These are phyloP conservation scores for Ustilago xerochloae DNA, from an alignment of 1,284 basidiomycete genomes.

Conservation along the genomic window DNA sequence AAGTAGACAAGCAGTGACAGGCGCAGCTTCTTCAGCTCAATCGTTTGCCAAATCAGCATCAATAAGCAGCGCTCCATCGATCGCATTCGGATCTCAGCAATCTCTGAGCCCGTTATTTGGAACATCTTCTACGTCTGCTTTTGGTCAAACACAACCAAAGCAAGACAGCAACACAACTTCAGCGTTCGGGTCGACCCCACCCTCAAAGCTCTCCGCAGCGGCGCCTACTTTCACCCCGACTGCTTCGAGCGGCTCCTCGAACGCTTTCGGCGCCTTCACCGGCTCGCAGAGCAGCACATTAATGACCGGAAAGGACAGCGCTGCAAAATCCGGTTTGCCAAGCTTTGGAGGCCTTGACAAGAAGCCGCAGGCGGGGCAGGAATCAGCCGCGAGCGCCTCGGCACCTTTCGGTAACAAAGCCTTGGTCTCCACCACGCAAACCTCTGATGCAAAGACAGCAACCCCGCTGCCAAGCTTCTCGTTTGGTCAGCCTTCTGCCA, in stretches of 20 bases:
- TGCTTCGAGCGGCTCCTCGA: neutral
- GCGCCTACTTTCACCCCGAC: constrained; percentile 25
- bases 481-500: constrained; percentile 16
- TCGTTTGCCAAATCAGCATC: neutral
- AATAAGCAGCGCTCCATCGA: neutral
- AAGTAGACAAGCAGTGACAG: neutral
- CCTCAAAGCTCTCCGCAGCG: constrained; percentile 27
- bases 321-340: neutral
- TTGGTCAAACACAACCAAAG: constrained; percentile 10
- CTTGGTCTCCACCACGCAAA: neutral
- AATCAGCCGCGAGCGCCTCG: neutral
- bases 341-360: constrained; percentile 16
- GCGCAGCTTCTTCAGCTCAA: neutral
- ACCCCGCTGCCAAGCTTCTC: constrained; percentile 27
- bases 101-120: neutral
- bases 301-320: neutral
- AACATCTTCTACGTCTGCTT: neutral
- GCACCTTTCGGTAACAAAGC: constrained; percentile 11
- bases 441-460: neutral
- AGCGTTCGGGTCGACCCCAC: constrained; percentile 9
- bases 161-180: constrained; percentile 4
- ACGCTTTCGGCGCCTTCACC: constrained; percentile 9
- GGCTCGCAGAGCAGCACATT: neutral
- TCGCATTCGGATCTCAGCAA: constrained; percentile 7
- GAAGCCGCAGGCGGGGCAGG: neutral